phyloP scores from a whole-genome alignment of 768 basidiomycete genomes.

The Steccherinum ochraceum region DNA sequence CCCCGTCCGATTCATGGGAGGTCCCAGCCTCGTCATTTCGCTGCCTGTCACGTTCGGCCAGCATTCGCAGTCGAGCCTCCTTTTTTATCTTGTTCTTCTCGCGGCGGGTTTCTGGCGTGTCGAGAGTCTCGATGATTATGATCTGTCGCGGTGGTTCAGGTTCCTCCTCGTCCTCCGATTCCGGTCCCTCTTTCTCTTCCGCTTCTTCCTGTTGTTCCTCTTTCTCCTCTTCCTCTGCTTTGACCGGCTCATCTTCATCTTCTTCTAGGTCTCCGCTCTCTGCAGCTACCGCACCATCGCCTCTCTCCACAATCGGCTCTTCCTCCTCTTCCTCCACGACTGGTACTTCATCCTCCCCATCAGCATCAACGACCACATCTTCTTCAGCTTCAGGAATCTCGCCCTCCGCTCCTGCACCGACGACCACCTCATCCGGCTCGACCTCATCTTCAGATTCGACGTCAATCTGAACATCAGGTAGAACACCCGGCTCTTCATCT shows the following conservation, averaged over 20 bases:
- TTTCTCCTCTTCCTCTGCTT: background rate
- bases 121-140: slow-evolving; percentile 64
- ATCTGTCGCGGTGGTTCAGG: slow-evolving; percentile 35
- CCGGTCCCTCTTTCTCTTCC: background rate
- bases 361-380: no score
- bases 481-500: no score
- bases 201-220: slow-evolving; percentile 1
- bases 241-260: slow-evolving; percentile 1
- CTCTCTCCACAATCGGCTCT: background rate
- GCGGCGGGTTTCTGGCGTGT: slow-evolving; percentile 62
- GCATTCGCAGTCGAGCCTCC: slow-evolving; percentile 19
- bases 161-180: slow-evolving; percentile 12
- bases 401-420: background rate
- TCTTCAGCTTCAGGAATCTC: background rate
- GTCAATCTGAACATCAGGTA: background rate
- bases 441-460: background rate
- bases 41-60: background rate
- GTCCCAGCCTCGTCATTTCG: background rate
- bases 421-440: background rate
- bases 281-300: background rate
- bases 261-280: background rate
- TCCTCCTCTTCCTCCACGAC: background rate
- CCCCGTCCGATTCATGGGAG: background rate
- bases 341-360: background rate
- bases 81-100: slow-evolving; percentile 47